These are phyloP conservation scores for Apium graveolens DNA, from an alignment of 129 eudicot species.

Conservation along the genomic window DNA sequence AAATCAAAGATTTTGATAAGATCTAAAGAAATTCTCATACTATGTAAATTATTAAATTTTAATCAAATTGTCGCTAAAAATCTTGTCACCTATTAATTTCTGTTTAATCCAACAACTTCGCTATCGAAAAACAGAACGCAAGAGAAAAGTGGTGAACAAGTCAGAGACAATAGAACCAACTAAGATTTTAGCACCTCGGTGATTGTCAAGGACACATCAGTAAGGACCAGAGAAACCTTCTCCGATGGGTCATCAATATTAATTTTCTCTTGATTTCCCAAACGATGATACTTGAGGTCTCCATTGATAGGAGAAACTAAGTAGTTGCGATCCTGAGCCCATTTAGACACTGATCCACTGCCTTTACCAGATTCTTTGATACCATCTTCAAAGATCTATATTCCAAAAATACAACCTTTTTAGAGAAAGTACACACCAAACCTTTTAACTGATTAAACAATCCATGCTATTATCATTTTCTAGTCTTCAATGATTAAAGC, in stretches of 20 bases:
- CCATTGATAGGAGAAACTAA: constrained; percentile 91
- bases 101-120: background rate
- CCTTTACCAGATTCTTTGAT: constrained; percentile 55
- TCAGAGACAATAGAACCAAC: background rate
- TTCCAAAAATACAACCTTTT: background rate
- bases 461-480: background rate
- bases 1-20: background rate
- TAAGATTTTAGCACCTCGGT: constrained; percentile 59
- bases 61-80: background rate
- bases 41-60: background rate
- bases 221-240: constrained; percentile 71
- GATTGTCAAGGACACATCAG: constrained; percentile 72
- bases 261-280: constrained; percentile 76
- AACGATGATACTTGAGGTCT: constrained; percentile 80
- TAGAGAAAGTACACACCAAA: background rate
- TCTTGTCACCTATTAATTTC: background rate
- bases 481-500: constrained; percentile 11
- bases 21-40: background rate
- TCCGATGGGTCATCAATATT: constrained; percentile 75
- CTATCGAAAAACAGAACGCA: background rate
- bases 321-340: constrained; percentile 73
- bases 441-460: background rate
- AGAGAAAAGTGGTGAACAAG: background rate
- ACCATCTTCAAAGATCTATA: constrained; percentile 91
- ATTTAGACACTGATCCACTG: constrained; percentile 27